Percentiles rank a stretch among this genome's conserved stretches.
Evolutionary conservation across 176 grass and related monocot species (phyloP).

Genomic region (Aegilops longissima): DNA sequence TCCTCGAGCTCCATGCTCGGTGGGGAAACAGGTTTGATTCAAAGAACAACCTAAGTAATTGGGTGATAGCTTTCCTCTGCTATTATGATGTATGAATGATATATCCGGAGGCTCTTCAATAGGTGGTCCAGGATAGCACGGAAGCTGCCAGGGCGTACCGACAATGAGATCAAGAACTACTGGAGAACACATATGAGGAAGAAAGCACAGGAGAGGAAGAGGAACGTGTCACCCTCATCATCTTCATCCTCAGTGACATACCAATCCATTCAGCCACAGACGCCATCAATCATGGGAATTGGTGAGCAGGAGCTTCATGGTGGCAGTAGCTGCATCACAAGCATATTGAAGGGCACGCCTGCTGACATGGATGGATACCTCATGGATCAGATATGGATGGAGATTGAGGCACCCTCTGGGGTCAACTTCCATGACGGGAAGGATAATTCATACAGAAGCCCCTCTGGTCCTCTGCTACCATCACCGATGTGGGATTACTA

Average conservation of each 20-base stretch:
- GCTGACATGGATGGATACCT: conserved; percentile 57
- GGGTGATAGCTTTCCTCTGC: neutral
- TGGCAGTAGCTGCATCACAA: conserved; percentile 53
- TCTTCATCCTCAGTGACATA: conserved; percentile 77
- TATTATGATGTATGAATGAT: neutral
- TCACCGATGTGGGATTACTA: conserved; percentile 46
- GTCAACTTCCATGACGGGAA: conserved; percentile 28
- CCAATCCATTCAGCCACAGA: conserved; percentile 44
- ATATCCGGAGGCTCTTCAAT: conserved; percentile 11
- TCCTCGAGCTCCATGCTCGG: conserved; percentile 84
- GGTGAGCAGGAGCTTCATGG: conserved; percentile 37
- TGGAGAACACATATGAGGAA: conserved; percentile 98
- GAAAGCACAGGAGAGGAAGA: conserved; percentile 84
- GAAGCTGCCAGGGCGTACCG: conserved; percentile 74
- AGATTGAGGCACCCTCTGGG: conserved; percentile 48
- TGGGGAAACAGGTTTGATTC: conserved; percentile 87
- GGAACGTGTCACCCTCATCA: conserved; percentile 59
- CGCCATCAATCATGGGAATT: conserved; percentile 24
- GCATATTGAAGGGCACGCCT: conserved; percentile 41
- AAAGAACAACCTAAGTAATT: neutral
- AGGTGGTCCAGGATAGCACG: conserved; percentile 91
- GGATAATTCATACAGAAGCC: conserved; percentile 19
- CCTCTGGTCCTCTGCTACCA: conserved; percentile 26
- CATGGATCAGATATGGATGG: conserved; percentile 94
- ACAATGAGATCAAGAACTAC: conserved; percentile 98